Evolutionary conservation across 2,329 filamentous ascomycete species (phyloP).

Genomic region (Coniochaeta sp.): DNA sequence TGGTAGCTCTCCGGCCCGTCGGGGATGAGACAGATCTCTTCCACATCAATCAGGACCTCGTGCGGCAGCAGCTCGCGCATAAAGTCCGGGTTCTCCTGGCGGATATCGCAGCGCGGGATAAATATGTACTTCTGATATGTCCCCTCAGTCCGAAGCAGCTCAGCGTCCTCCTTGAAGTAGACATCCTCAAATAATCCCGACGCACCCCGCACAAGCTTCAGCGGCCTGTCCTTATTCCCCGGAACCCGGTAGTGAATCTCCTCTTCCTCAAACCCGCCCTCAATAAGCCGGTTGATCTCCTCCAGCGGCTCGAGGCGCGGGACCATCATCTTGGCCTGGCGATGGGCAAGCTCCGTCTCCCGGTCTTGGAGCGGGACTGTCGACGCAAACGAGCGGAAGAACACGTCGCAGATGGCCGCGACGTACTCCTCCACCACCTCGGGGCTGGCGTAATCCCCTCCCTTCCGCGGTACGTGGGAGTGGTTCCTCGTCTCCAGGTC

Average conservation of each 20-base stretch:
- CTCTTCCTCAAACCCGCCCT: not conserved
- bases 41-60: not conserved
- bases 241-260: conserved; percentile 3
- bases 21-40: not conserved
- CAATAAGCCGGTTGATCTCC: conserved; percentile 26
- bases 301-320: conserved; percentile 35
- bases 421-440: not conserved
- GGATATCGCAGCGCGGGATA: conserved; percentile 28
- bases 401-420: conserved; percentile 16
- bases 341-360: conserved; percentile 40
- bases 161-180: conserved; percentile 12
- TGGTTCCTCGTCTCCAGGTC: conserved; percentile 23
- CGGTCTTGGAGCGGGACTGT: not conserved
- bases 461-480: too few relatives aligned
- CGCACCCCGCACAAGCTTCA: conserved; percentile 11
- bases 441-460: not conserved
- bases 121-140: conserved; percentile 31
- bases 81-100: conserved; percentile 27
- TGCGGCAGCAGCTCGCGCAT: conserved; percentile 6
- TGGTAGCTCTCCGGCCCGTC: not conserved
- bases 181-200: conserved; percentile 8
- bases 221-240: not conserved
- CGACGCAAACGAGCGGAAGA: conserved; percentile 13
- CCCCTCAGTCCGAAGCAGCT: conserved; percentile 11
- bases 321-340: too few relatives aligned